Percentiles rank a stretch among this genome's conserved stretches.
Conservation (phyloP, 805 yeast species). For the Priceomyces haplophilus region DNA sequence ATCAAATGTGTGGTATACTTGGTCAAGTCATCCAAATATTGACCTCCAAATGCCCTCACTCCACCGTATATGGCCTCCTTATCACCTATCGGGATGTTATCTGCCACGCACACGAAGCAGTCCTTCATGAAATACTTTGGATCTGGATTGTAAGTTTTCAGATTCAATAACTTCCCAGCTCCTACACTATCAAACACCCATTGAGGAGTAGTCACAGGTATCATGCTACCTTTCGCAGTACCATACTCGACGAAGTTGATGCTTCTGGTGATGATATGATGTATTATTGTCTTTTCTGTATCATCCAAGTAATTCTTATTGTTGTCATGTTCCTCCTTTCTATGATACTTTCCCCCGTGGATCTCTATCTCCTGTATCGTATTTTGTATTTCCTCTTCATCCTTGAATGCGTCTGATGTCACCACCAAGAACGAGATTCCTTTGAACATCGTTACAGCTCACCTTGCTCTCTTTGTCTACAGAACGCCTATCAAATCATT, state of each 20-base stretch:
- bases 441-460: constrained; percentile 16
- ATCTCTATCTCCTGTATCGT: constrained; percentile 14
- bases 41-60: constrained; percentile 76
- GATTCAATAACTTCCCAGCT: constrained; percentile 43
- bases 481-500: neutral
- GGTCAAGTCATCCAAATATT: constrained; percentile 57
- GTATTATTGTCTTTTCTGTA: constrained; percentile 16
- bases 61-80: constrained; percentile 67
- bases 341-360: constrained; percentile 21
- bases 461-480: neutral
- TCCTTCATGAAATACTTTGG: constrained; percentile 62
- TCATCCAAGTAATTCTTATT: constrained; percentile 16
- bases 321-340: constrained; percentile 18
- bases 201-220: constrained; percentile 60
- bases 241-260: constrained; percentile 51
- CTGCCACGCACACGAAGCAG: constrained; percentile 56
- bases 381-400: constrained; percentile 11
- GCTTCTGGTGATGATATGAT: constrained; percentile 53
- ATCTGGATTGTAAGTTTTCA: constrained; percentile 68
- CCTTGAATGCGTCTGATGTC: constrained; percentile 14
- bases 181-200: constrained; percentile 57
- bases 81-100: constrained; percentile 56
- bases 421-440: constrained; percentile 20
- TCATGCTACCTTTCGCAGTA: constrained; percentile 48
- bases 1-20: constrained; percentile 77